Evolutionary conservation across 2,329 filamentous ascomycete genomes (phyloP).

Genomic region (Ampelomyces quisqualis): DNA sequence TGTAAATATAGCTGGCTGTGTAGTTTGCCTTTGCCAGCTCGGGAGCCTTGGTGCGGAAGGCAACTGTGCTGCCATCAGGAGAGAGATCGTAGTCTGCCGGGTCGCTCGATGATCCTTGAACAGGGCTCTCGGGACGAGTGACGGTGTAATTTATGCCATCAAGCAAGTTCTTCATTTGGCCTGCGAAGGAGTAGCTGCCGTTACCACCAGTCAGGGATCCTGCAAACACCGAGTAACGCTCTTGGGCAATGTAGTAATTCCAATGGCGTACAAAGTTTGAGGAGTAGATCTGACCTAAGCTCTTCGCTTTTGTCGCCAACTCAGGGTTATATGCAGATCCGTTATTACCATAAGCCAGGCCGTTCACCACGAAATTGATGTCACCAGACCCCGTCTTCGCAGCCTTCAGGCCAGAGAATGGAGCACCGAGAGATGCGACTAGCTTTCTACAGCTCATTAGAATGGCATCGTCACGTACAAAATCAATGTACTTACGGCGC

Average conservation of each 20-base stretch:
- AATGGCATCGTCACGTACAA: no score
- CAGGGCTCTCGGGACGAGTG: slow-evolving; percentile 63
- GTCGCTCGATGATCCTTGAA: slow-evolving; percentile 72
- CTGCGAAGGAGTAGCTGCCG: slow-evolving; percentile 34
- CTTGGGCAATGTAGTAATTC: slow-evolving; percentile 70
- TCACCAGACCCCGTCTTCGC: slow-evolving; percentile 40
- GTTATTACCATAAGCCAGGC: slow-evolving; percentile 61
- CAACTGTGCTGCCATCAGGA: slow-evolving; percentile 60
- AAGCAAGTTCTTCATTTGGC: slow-evolving; percentile 50
- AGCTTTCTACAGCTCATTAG: slow-evolving; percentile 20
- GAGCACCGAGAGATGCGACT: slow-evolving; percentile 47
- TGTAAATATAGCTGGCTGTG: slow-evolving; percentile 81
- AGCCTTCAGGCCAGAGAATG: slow-evolving; percentile 54
- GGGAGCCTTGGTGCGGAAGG: slow-evolving; percentile 76
- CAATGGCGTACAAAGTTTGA: slow-evolving; percentile 78
- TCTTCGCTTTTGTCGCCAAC: slow-evolving; percentile 58
- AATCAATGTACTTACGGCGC: slow-evolving; percentile 18
- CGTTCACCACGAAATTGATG: slow-evolving; percentile 55
- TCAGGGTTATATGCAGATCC: slow-evolving; percentile 70
- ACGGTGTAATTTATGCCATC: slow-evolving; percentile 61
- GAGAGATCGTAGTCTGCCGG: slow-evolving; percentile 75
- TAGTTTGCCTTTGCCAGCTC: slow-evolving; percentile 69
- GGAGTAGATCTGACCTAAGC: slow-evolving; percentile 69
- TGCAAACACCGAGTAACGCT: slow-evolving; percentile 73
- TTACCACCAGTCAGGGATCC: slow-evolving; percentile 55